A percentile compares a stretch with the other conserved stretches of the same genome.
These are phyloP conservation scores for Avena sativa DNA, from an alignment of 176 grass and related monocot genomes.

Conservation along the genomic window DNA sequence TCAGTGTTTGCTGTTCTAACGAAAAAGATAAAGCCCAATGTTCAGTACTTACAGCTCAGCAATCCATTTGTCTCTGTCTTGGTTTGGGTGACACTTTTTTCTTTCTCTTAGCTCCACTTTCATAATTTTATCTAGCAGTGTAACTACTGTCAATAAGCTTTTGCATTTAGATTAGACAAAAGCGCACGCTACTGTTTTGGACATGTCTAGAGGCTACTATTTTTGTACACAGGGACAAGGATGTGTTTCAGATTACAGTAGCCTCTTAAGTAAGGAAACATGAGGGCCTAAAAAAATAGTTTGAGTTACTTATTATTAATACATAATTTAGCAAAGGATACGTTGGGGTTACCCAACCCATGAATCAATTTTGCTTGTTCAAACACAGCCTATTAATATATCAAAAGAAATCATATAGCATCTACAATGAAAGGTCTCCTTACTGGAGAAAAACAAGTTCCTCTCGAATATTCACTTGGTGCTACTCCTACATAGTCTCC, in stretches of 20 bases:
- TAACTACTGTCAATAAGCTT: constrained; percentile 34
- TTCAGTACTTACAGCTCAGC: constrained; percentile 39
- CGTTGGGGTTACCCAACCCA: no score
- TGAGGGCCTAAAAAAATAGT: not conserved
- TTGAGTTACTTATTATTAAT: not conserved
- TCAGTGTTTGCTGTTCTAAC: constrained; percentile 51
- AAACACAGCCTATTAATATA: not conserved
- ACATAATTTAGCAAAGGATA: no score
- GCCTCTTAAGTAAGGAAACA: constrained; percentile 13
- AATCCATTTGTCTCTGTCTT: constrained; percentile 42
- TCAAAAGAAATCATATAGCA: not conserved
- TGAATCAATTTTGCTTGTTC: constrained; percentile 18
- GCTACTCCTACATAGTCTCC: constrained; percentile 22
- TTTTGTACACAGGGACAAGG: constrained; percentile 35
- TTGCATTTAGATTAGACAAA: constrained; percentile 44
- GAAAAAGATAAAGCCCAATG: constrained; percentile 55
- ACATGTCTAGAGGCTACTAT: constrained; percentile 32
- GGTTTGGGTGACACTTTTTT: constrained; percentile 42
- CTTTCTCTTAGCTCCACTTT: constrained; percentile 41
- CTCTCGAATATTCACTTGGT: constrained; percentile 48
- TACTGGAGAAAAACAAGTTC: not conserved
- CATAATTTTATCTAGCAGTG: constrained; percentile 25
- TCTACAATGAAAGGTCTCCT: not conserved
- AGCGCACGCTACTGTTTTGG: constrained; percentile 35
- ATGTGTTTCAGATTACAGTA: constrained; percentile 11